Evolutionary conservation across 2,329 filamentous ascomycete genomes (phyloP).

Genomic region (Beauveria sp.): DNA sequence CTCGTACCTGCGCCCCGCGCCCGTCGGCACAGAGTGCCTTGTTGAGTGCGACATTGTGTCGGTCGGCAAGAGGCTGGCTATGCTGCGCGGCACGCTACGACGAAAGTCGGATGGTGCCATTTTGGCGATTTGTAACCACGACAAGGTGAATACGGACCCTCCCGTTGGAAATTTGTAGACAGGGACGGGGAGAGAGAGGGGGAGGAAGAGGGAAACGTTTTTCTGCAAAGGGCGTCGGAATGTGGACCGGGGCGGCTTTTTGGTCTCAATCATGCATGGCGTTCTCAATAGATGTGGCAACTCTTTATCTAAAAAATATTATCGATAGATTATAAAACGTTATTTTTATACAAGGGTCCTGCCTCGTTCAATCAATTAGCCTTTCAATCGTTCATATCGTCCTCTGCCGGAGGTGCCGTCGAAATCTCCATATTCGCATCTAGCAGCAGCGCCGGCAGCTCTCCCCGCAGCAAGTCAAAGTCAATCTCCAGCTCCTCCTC

Average conservation of each 20-base stretch:
- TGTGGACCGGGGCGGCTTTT: too few relatives aligned
- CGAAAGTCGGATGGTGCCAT: conserved; percentile 44
- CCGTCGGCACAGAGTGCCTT: conserved; percentile 40
- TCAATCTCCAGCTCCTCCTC: conserved; percentile 21
- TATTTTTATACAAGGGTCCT: too few relatives aligned
- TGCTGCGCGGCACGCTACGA: conserved; percentile 47
- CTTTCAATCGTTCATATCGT: too few relatives aligned
- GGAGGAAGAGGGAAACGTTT: too few relatives aligned
- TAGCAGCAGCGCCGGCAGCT: conserved; percentile 19
- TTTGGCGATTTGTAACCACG: conserved; percentile 54
- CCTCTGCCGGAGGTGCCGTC: conserved; percentile 5
- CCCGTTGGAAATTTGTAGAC: conserved; percentile 19
- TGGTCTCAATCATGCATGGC: too few relatives aligned
- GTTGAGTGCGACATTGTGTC: conserved; percentile 52
- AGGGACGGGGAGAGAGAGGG: too few relatives aligned
- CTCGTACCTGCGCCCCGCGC: conserved; percentile 58
- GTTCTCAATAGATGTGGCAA: too few relatives aligned
- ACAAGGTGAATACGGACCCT: conserved; percentile 55
- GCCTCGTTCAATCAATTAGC: too few relatives aligned
- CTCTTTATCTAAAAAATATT: too few relatives aligned
- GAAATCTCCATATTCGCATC: conserved; percentile 18
- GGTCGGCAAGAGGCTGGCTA: conserved; percentile 45
- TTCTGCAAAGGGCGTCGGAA: too few relatives aligned
- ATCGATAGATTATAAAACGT: too few relatives aligned
- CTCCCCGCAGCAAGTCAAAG: conserved; percentile 17